Evolutionary conservation across 176 grass and related monocot species (phyloP).

Genomic region (Juncus effusus): DNA sequence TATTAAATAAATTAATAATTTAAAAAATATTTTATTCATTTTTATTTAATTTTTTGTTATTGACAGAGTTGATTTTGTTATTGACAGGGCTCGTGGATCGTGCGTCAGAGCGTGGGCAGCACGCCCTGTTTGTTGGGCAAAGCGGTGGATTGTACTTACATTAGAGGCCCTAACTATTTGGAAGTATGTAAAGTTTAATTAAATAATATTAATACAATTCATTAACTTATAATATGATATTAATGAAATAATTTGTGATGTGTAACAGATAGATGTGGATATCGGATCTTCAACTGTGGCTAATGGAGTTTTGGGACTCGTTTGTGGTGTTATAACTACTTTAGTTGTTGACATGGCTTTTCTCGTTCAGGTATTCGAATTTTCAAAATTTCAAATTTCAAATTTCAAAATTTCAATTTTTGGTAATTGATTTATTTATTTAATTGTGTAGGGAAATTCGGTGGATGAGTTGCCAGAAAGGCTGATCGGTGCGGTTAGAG

Average conservation of each 20-base stretch:
- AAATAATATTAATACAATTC: background rate
- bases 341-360: slow-evolving; percentile 99
- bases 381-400: background rate
- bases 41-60: background rate
- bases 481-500: slow-evolving; percentile 85
- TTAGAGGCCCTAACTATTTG: slow-evolving; percentile 76
- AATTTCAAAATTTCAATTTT: background rate
- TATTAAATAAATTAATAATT: too few relatives aligned
- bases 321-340: slow-evolving; percentile 80
- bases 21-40: too few relatives aligned
- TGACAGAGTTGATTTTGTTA: slow-evolving; percentile 1
- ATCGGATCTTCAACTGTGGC: slow-evolving; percentile 97
- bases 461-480: slow-evolving; percentile 83
- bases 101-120: slow-evolving; percentile 91
- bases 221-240: background rate
- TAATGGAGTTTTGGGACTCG: slow-evolving; percentile 92
- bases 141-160: slow-evolving; percentile 92
- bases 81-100: slow-evolving; percentile 92
- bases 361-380: slow-evolving; percentile 70
- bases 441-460: slow-evolving; percentile 48
- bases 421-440: background rate
- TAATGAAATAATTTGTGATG: background rate
- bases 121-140: slow-evolving; percentile 95
- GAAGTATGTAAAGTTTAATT: slow-evolving; percentile 41
- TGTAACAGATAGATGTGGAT: slow-evolving; percentile 86